A percentile compares a stretch with the other conserved stretches of the same genome.
Evolutionary conservation across 768 basidiomycete species (phyloP).

Genomic region (Calvatia gigantea): DNA sequence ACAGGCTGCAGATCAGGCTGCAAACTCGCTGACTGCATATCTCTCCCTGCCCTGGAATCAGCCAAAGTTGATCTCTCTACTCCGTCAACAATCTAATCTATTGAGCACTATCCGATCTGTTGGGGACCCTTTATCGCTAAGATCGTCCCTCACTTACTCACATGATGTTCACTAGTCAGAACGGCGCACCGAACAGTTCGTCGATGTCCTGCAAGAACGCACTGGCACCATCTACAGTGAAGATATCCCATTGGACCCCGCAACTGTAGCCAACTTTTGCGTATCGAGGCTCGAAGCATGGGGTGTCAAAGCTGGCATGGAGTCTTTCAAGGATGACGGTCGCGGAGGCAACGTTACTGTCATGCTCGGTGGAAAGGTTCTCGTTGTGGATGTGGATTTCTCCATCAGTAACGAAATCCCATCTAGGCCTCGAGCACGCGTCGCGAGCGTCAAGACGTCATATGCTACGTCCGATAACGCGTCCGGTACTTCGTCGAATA

Average conservation of each 20-base stretch:
- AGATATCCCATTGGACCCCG: slow-evolving; percentile 52
- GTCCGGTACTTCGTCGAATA: slow-evolving; percentile 32
- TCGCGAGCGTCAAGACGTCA: slow-evolving; percentile 66
- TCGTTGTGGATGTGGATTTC: slow-evolving; percentile 76
- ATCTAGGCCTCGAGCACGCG: slow-evolving; percentile 33
- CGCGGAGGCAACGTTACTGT: slow-evolving; percentile 50
- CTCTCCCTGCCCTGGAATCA: slow-evolving; percentile 50
- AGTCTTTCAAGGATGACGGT: slow-evolving; percentile 64
- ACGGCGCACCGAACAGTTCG: slow-evolving; percentile 47
- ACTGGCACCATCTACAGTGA: slow-evolving; percentile 54
- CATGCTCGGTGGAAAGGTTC: slow-evolving; percentile 73
- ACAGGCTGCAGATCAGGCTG: slow-evolving; percentile 46
- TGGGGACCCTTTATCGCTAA: slow-evolving; percentile 22
- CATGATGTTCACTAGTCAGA: slow-evolving; percentile 40
- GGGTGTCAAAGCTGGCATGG: slow-evolving; percentile 67
- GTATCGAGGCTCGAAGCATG: slow-evolving; percentile 56
- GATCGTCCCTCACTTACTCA: slow-evolving; percentile 13
- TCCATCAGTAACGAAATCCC: slow-evolving; percentile 37
- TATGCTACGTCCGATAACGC: slow-evolving; percentile 55
- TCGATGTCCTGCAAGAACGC: slow-evolving; percentile 44
- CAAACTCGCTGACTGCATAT: slow-evolving; percentile 50
- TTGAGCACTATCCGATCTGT: slow-evolving; percentile 52
- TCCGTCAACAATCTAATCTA: slow-evolving; percentile 60
- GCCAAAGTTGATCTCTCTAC: slow-evolving; percentile 63
- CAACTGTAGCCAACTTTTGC: slow-evolving; percentile 51